A percentile compares a stretch with the other conserved stretches of the same genome.
These are phyloP conservation scores for Gnetum montanum DNA, from an alignment of 75 land plant genomes.

Conservation along the genomic window DNA sequence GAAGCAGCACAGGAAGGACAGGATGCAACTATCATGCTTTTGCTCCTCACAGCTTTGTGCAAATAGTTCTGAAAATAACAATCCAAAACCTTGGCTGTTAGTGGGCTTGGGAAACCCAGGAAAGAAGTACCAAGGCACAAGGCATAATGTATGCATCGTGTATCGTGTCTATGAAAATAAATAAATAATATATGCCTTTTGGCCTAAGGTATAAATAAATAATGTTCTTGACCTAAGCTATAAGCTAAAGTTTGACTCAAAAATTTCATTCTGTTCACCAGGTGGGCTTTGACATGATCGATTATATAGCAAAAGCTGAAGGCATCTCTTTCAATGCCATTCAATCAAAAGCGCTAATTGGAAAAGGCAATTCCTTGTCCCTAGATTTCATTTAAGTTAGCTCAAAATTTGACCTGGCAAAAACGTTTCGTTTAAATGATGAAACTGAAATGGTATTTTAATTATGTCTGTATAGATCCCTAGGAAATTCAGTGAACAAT, in stretches of 20 bases:
- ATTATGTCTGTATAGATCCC: background rate
- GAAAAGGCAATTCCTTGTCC: constrained; percentile 50
- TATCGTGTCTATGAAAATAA: background rate
- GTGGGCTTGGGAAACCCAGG: constrained; percentile 90
- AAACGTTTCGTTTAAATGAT: background rate
- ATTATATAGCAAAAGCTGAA: constrained; percentile 53
- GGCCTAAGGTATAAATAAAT: background rate
- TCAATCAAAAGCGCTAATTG: constrained; percentile 83
- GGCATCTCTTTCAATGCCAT: constrained; percentile 69
- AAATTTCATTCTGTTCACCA: constrained; percentile 10
- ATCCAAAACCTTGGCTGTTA: constrained; percentile 56
- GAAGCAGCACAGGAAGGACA: no score
- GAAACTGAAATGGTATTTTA: background rate
- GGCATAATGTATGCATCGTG: constrained; percentile 60
- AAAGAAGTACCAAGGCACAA: constrained; percentile 79
- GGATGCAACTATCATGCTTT: no score
- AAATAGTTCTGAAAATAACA: constrained; percentile 1
- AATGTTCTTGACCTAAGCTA: background rate
- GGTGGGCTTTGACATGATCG: constrained; percentile 98
- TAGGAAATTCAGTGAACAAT: constrained; percentile 5
- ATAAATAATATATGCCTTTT: background rate
- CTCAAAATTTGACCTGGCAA: background rate
- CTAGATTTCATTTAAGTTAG: background rate
- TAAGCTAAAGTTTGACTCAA: background rate
- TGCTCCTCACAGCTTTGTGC: background rate